Base-by-base conservation (phyloP, 2,329 filamentous ascomycete genomes). In the Colletotrichum falcatum region DNA sequence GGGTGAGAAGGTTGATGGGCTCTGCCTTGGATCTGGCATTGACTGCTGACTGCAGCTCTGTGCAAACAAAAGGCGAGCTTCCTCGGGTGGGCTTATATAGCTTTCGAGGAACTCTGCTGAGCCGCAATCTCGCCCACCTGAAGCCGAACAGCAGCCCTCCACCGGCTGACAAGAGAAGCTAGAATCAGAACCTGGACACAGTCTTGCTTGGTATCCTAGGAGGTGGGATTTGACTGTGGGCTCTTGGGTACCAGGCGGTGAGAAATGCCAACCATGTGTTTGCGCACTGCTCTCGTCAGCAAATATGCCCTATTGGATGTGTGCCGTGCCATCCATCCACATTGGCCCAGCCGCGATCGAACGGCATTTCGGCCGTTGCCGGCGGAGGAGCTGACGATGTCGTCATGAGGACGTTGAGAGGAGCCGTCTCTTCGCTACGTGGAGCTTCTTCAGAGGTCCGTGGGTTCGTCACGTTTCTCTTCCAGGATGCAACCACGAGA, bases 321-420 rank as follows among this genome's bases (percentile, higher is more conserved):
- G 26, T 20, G 20, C 23, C 18, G 26, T 20, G 20, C 23, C 18
- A 42, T 53, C 18, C 35, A 28, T 53, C 11, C 35, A 44, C 23
- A 53, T 16, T 23, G 30, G 53, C 55, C 28, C n/a, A 62, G n/a
- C 33, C 6, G 18, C 23, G 14, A 20, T 33, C n/a, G 20, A 51
- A 28, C 14, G 37, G 7, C n/a, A 35, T 48, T 14, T 11, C 14
- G 54, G 9, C n/a, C n/a, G n/a, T n/a, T 28, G 6, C 23, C 20
- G 23, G 26, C 6, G 48, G n/a, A 23, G n/a, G 7, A 11, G 53
- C 37, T 66, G 28, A 58, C 49, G 23, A 67, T 67, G 63, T 46
- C 35, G 67, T 70, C 67, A 70, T 67, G 51, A 51, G 60, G 28
- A 26, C 28, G 12, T 26, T 16, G 20, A 23, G 64, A 62, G 51